Evolutionary conservation across 345 rosid genomes (phyloP).

Genomic region (Barbarea vulgaris): DNA sequence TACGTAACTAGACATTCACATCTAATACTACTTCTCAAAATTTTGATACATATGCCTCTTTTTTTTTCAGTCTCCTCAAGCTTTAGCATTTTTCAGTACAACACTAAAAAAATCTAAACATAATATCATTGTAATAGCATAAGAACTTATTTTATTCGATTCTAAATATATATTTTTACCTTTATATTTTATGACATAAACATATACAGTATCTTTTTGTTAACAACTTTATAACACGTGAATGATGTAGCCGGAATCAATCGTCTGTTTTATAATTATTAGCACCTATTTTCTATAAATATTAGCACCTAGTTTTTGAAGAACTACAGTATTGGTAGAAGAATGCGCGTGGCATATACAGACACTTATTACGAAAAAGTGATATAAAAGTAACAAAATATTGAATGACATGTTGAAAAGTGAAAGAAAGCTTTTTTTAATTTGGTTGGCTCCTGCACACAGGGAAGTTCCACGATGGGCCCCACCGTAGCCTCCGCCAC

Average conservation of each 20-base stretch:
- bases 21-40: background rate
- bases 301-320: background rate
- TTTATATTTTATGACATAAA: background rate
- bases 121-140: background rate
- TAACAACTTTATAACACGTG: background rate
- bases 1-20: background rate
- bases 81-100: background rate
- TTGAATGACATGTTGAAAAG: constrained; percentile 29
- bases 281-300: background rate
- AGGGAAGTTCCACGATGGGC: constrained; percentile 30
- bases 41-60: constrained; percentile 1
- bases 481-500: constrained; percentile 30
- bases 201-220: background rate
- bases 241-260: background rate
- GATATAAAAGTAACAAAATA: background rate
- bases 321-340: background rate
- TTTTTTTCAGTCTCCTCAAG: background rate
- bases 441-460: constrained; percentile 39
- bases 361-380: background rate
- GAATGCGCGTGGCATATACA: constrained; percentile 20
- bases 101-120: background rate
- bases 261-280: background rate
- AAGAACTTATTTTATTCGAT: background rate
- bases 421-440: constrained; percentile 14
- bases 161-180: background rate